These are phyloP conservation scores for Acephala macrosclerotiorum DNA, from an alignment of 2,329 filamentous ascomycete genomes.

Conservation along the genomic window DNA sequence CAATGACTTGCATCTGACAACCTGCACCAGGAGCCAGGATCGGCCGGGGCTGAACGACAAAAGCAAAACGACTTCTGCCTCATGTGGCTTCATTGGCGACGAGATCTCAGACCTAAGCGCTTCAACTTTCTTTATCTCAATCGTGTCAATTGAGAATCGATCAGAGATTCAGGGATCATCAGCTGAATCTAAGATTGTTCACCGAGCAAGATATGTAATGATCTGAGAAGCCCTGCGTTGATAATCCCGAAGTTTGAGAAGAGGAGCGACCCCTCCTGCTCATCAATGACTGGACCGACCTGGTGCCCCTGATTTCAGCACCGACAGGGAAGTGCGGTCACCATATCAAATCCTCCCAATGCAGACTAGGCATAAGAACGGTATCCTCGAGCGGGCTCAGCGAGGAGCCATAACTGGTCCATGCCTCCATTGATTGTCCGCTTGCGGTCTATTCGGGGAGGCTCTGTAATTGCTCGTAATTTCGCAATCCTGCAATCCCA, in stretches of 20 bases:
- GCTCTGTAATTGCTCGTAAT: background rate
- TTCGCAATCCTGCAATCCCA: background rate
- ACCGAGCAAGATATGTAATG: background rate
- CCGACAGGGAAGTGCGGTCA: too few species aligned
- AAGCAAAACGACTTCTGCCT: conserved; percentile 28
- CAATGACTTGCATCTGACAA: conserved; percentile 16
- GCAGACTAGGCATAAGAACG: too few species aligned
- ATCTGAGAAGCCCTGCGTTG: background rate
- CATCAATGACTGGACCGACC: background rate
- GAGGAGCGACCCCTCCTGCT: background rate
- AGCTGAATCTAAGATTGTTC: background rate
- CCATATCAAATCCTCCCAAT: too few species aligned
- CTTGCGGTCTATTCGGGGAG: background rate
- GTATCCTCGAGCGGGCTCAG: too few species aligned
- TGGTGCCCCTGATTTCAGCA: too few species aligned
- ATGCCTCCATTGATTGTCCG: background rate
- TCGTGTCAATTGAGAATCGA: conserved; percentile 6
- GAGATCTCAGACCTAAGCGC: conserved; percentile 3
- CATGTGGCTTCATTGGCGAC: conserved; percentile 15
- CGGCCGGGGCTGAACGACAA: background rate
- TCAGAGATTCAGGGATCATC: background rate
- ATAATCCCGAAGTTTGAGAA: background rate
- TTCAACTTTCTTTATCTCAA: conserved; percentile 4
- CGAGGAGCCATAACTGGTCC: too few species aligned
- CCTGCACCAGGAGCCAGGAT: conserved; percentile 8